Evolutionary conservation across 2,329 filamentous ascomycete genomes (phyloP), one percentile per base, ranked within the genome.

Genomic region (Ascochyta viciae-villosae): DNA sequence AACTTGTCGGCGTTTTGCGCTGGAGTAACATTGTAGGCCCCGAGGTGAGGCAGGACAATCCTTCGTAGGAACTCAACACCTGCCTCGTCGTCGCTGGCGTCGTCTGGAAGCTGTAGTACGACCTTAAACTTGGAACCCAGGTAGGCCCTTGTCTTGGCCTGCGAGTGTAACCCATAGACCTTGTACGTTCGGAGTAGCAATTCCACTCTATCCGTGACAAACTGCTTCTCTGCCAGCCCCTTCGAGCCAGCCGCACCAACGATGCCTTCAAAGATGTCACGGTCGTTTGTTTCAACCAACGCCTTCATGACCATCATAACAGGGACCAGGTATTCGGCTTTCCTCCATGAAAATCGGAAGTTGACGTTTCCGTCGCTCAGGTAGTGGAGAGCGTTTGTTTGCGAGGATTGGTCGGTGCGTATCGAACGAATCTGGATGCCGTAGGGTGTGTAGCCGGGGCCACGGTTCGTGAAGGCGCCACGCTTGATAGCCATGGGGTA

Each of bases 271-370:
- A 96, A 98, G 40, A 99, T 95, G 73, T 97, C 93, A 54, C 92
- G 87, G 72, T 99, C 95, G 73, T 96, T 99, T 15, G 95, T 99
- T 76, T 99, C 94, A 2, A 95, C 85, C 45, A 99, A 81, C 1
- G 95, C 94, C 80, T 98, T 99, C 62, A 99, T 79, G 31, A 99
- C 87, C 94, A 99, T 98, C 84, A 97, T 88, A 58, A 92, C 90
- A 1, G 95, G 95, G 2, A 99, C 85, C n/a, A 99, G 85, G 71
- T 92, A 99, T 77, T 99, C 95, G 66, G 92, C 92, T 79, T 99
- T 99, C 65, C 93, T 85, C 94, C 94, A 99, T 6, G 94, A 97
- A 77, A 99, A 99, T 53, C 95, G 86, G 78, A 99, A 96, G 0
- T 92, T 98, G 68, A 98, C 88, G 76, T 97, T 98, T 62, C 95